Evolutionary conservation across 805 yeast genomes (phyloP).

Genomic region (Nakazawaea ishiwadae): DNA sequence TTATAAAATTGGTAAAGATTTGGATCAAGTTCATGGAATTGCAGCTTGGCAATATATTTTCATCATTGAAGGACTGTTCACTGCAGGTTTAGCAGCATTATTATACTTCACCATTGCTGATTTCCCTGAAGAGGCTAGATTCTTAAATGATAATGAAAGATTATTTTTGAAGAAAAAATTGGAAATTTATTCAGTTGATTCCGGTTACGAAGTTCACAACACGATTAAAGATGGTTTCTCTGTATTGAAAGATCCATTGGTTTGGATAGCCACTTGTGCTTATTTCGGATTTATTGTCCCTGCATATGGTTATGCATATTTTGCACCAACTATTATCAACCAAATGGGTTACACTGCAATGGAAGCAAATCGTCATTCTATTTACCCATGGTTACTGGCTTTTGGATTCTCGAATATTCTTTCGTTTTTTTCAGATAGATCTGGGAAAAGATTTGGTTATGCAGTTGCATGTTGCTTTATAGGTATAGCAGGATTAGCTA

Average conservation of each 20-base stretch:
- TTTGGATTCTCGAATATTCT: slow-evolving; percentile 58
- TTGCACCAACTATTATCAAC: slow-evolving; percentile 63
- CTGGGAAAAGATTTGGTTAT: slow-evolving; percentile 41
- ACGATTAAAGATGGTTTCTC: slow-evolving; percentile 37
- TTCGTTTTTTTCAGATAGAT: slow-evolving; percentile 58
- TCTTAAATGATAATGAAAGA: slow-evolving; percentile 47
- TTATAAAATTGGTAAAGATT: slow-evolving; percentile 47
- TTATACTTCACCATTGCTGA: slow-evolving; percentile 52
- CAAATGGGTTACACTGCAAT: slow-evolving; percentile 63
- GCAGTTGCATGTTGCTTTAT: slow-evolving; percentile 27
- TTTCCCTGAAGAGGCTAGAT: slow-evolving; percentile 67
- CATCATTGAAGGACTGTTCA: slow-evolving; percentile 32
- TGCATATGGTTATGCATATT: slow-evolving; percentile 69
- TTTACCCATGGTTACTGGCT: slow-evolving; percentile 80
- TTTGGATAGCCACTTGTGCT: slow-evolving; percentile 52
- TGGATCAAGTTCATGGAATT: slow-evolving; percentile 40
- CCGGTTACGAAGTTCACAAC: slow-evolving; percentile 45
- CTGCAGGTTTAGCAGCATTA: slow-evolving; percentile 28
- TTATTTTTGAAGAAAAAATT: slow-evolving; percentile 54
- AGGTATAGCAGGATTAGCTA: slow-evolving; percentile 50
- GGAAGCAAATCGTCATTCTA: slow-evolving; percentile 73
- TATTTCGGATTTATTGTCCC: slow-evolving; percentile 67
- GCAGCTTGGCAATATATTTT: slow-evolving; percentile 45
- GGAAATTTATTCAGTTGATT: slow-evolving; percentile 44
- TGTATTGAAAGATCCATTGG: slow-evolving; percentile 55